Percentiles rank a stretch among this genome's conserved stretches.
phyloP scores from a whole-genome alignment of 2,329 filamentous ascomycete species.

The Zymoseptoria ardabiliae region DNA sequence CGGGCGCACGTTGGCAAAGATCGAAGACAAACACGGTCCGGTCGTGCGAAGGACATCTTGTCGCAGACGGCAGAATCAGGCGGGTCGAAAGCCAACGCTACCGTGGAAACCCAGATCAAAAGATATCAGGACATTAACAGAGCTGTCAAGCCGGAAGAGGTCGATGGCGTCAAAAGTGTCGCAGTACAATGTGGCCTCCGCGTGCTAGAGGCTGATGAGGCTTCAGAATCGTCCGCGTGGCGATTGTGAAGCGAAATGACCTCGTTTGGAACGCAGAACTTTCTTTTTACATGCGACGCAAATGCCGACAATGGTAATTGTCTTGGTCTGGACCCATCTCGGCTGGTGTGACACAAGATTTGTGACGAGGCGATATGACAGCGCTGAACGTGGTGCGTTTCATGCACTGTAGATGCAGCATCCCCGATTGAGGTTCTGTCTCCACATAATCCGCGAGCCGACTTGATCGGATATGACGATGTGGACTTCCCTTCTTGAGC shows the following conservation, averaged over 20 bases:
- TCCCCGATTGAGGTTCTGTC: neutral
- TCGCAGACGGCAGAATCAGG: slow-evolving; percentile 25
- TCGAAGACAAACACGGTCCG: slow-evolving; percentile 31
- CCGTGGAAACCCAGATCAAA: slow-evolving; percentile 39
- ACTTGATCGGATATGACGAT: neutral
- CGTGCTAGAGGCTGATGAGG: slow-evolving; percentile 54
- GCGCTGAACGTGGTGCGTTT: neutral
- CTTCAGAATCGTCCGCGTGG: neutral
- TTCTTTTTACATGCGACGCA: neutral
- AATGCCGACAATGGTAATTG: neutral
- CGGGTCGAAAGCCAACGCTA: slow-evolving; percentile 19
- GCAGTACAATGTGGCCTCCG: slow-evolving; percentile 67
- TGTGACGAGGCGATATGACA: neutral
- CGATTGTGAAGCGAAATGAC: neutral
- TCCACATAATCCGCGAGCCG: neutral
- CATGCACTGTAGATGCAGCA: neutral
- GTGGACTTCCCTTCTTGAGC: neutral
- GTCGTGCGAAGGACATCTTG: slow-evolving; percentile 22
- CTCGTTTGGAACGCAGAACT: neutral
- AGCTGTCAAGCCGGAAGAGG: slow-evolving; percentile 56
- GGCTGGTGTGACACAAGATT: neutral
- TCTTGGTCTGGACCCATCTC: neutral
- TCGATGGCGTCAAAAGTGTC: slow-evolving; percentile 58
- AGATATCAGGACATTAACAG: slow-evolving; percentile 74
- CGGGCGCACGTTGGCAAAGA: slow-evolving; percentile 73